Conservation (phyloP, 257 asterid genomes). For the Solanum lycopersicoides region DNA sequence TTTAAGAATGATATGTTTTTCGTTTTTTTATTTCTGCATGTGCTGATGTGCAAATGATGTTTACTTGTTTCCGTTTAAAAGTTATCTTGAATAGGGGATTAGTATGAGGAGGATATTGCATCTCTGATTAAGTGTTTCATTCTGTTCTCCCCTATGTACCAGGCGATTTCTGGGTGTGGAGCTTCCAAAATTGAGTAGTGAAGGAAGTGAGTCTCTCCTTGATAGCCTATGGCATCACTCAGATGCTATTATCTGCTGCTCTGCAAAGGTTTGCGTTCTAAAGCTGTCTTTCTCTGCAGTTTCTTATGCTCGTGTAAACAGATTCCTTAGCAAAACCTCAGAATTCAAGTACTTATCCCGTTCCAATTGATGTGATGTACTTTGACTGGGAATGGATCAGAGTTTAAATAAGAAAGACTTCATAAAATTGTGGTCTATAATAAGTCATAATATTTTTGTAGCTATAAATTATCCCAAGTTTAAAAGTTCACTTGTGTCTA, state of each 20-base stretch:
- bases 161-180: conserved; percentile 72
- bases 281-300: neutral
- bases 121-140: neutral
- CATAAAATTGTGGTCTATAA: neutral
- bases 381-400: neutral
- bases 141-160: neutral
- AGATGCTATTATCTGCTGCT: conserved; percentile 81
- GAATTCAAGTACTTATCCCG: neutral
- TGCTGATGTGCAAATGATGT: neutral
- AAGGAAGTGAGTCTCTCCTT: conserved; percentile 57
- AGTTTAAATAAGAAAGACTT: neutral
- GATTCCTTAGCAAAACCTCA: neutral
- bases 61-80: neutral
- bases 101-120: neutral
- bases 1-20: neutral
- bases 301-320: neutral
- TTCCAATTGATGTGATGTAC: neutral
- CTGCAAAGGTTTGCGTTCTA: conserved; percentile 42
- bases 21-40: neutral
- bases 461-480: neutral
- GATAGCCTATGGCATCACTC: conserved; percentile 68
- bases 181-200: conserved; percentile 48
- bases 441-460: neutral
- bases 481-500: neutral
- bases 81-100: neutral